Percentiles rank a stretch among this genome's conserved stretches.
These are phyloP conservation scores for Coemansia sp. DNA, from an alignment of 192 early-diverging fungal species.

Conservation along the genomic window DNA sequence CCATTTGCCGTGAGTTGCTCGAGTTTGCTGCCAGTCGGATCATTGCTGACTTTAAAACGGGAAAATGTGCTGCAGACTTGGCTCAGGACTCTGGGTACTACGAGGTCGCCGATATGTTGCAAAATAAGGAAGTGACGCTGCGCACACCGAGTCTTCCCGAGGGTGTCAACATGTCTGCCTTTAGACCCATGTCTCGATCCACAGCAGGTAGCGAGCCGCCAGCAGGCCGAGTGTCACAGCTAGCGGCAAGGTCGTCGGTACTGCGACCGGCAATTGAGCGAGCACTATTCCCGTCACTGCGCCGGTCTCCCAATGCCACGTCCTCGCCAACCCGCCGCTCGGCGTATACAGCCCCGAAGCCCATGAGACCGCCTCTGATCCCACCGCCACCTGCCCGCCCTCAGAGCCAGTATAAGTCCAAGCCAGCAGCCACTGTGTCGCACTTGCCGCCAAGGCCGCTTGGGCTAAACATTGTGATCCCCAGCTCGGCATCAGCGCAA, in stretches of 20 bases:
- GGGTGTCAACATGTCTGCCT: conserved; percentile 26
- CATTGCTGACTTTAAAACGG: conserved; percentile 6
- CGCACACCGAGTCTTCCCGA: conserved; percentile 41
- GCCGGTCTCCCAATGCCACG: not conserved
- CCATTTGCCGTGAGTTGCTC: conserved; percentile 48
- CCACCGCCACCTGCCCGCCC: conserved; percentile 3
- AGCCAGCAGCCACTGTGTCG: not conserved
- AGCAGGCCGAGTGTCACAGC: not conserved
- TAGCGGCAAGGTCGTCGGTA: not conserved
- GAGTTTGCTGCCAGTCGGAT: conserved; percentile 20
- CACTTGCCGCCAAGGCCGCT: not conserved
- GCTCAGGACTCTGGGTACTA: conserved; percentile 43
- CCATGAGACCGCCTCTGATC: conserved; percentile 19
- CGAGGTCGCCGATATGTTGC: conserved; percentile 49
- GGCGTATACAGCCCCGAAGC: not conserved
- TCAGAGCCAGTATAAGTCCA: not conserved
- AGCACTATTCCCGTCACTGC: conserved; percentile 17
- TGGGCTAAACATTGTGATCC: conserved; percentile 7
- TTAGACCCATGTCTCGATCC: not conserved
- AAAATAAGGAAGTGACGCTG: conserved; percentile 13
- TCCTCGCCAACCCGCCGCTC: not conserved
- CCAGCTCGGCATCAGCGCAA: conserved; percentile 9
- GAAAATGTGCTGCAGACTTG: conserved; percentile 29
- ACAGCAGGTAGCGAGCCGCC: not conserved
- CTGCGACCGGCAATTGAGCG: conserved; percentile 21